A percentile compares a stretch with the other conserved stretches of the same genome.
phyloP scores from a whole-genome alignment of 2,329 filamentous ascomycete genomes.

The Conoideocrella luteorostrata region DNA sequence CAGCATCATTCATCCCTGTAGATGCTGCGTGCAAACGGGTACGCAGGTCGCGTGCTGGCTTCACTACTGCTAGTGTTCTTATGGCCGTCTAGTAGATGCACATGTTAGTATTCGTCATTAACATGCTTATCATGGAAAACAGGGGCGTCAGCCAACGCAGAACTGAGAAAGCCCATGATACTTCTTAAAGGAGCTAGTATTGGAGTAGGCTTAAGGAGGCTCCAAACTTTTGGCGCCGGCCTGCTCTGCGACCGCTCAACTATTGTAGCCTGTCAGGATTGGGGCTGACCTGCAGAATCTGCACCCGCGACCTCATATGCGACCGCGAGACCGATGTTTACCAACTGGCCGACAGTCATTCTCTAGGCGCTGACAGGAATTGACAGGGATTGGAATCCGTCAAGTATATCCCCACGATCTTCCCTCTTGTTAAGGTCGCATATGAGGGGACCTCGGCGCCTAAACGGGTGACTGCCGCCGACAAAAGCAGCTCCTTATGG shows the following conservation, averaged over 20 bases:
- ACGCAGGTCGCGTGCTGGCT: constrained; percentile 76
- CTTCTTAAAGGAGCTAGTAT: not conserved
- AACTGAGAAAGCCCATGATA: not conserved
- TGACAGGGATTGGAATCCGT: not conserved
- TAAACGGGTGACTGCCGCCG: not conserved
- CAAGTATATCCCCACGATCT: not conserved
- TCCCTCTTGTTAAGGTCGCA: too few relatives aligned
- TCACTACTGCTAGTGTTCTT: constrained; percentile 61
- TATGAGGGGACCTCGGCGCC: not conserved
- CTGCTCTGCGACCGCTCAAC: not conserved
- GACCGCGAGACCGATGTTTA: constrained; percentile 1
- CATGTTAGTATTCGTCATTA: not conserved
- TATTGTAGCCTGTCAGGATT: not conserved
- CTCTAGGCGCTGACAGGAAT: not conserved
- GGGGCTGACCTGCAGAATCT: not conserved
- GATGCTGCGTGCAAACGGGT: constrained; percentile 70
- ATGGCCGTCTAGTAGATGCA: constrained; percentile 51
- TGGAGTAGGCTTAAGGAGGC: not conserved
- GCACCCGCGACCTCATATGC: constrained; percentile 7
- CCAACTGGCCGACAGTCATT: too few relatives aligned
- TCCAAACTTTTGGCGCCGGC: constrained; percentile 5
- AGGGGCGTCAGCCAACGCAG: not conserved
- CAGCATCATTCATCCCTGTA: constrained; percentile 65
- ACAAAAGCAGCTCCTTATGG: too few relatives aligned
- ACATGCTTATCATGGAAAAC: not conserved